Percentiles rank a stretch among this genome's conserved stretches.
Evolutionary conservation across 331 rosid species (phyloP).

Genomic region (Rhamnella rubrinervis): DNA sequence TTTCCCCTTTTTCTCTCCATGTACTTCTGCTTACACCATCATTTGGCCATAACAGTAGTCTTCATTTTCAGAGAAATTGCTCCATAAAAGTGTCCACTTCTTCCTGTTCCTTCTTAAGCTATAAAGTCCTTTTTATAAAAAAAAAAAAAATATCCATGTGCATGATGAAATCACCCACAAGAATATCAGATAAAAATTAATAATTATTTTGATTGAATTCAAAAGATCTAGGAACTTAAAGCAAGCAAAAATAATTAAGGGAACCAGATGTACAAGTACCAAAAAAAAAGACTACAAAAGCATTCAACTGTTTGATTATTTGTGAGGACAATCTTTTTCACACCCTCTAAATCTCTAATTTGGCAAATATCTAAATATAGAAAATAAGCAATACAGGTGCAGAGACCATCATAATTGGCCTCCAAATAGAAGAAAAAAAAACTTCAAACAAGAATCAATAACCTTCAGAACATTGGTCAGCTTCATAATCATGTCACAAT

Average conservation of each 20-base stretch:
- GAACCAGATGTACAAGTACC: background rate
- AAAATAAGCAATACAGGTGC: conserved; percentile 1
- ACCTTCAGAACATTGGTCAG: background rate
- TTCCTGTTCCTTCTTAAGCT: conserved; percentile 30
- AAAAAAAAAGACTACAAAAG: background rate
- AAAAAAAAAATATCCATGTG: too few species aligned
- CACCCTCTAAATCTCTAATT: background rate
- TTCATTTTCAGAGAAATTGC: conserved; percentile 34
- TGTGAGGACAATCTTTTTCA: background rate
- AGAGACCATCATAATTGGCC: conserved; percentile 10
- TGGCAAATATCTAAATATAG: conserved; percentile 2
- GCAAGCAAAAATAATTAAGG: conserved; percentile 14
- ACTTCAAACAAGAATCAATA: background rate
- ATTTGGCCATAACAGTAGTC: conserved; percentile 26
- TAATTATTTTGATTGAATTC: conserved; percentile 17
- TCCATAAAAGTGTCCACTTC: conserved; percentile 40
- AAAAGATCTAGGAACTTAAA: conserved; percentile 16
- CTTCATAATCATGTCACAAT: background rate
- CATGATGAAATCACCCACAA: conserved; percentile 22
- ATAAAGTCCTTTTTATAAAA: background rate
- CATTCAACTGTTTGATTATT: too few species aligned
- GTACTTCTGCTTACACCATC: conserved; percentile 31
- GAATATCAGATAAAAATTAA: background rate
- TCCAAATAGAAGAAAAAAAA: background rate
- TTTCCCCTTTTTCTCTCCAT: conserved; percentile 2